Percentiles rank a stretch among this genome's conserved stretches.
Conservation (phyloP, 2,329 filamentous ascomycete species). For the Colletotrichum kahawae region DNA sequence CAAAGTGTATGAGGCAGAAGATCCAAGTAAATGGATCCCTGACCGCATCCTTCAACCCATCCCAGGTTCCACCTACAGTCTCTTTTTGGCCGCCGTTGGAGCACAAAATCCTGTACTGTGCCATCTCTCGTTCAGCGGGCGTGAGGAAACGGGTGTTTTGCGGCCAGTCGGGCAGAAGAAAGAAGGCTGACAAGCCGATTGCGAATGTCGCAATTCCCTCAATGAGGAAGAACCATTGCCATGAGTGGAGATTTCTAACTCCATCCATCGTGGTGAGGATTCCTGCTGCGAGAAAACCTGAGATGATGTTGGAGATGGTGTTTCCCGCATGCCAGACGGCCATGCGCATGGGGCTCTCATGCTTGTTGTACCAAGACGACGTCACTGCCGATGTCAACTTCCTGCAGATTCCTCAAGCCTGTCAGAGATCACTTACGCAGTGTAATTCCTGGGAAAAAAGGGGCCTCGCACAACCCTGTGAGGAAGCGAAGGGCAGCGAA, state of each 20-base stretch:
- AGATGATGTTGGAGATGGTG: constrained; percentile 49
- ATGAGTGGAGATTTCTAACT: constrained; percentile 38
- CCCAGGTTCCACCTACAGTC: constrained; percentile 38
- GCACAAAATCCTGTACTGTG: constrained; percentile 36
- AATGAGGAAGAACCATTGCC: constrained; percentile 53
- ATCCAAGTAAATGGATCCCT: constrained; percentile 43
- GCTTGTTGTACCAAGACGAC: constrained; percentile 50
- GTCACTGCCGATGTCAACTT: constrained; percentile 28
- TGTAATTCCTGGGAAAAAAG: constrained; percentile 52
- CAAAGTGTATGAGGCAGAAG: constrained; percentile 45
- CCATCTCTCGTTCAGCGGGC: constrained; percentile 44
- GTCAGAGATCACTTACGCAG: constrained; percentile 31
- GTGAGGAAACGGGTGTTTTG: constrained; percentile 42
- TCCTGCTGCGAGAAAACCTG: constrained; percentile 48
- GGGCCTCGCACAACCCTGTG: constrained; percentile 32
- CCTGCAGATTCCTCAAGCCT: background rate
- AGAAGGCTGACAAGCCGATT: constrained; percentile 35
- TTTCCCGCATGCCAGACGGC: constrained; percentile 50
- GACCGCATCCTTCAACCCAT: constrained; percentile 35
- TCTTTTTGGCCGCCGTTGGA: constrained; percentile 40
- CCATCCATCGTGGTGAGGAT: constrained; percentile 49
- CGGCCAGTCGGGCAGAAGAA: constrained; percentile 44
- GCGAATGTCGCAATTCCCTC: constrained; percentile 41
- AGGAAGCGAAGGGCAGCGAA: constrained; percentile 30
- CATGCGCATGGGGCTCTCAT: constrained; percentile 45